Evolutionary conservation across 305 asterid species (phyloP), one percentile per base, ranked within the genome.

Genomic region (Rubia peregrina): DNA sequence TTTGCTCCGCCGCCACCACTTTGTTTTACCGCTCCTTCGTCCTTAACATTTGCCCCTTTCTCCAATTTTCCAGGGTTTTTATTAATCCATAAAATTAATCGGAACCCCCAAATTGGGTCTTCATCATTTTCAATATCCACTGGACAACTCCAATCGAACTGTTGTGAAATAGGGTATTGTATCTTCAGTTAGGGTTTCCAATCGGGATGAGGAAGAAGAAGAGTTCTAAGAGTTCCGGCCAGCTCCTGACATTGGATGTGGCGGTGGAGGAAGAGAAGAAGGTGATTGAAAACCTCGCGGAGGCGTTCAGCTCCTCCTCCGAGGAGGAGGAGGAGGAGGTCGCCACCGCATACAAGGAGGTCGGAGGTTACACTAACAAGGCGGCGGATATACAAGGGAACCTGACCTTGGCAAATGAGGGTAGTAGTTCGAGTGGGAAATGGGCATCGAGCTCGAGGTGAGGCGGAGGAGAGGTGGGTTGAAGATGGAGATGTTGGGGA

Each of bases 271-370:
- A 26, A 5, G 76, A 77, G n/a, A 87, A 82, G 53, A 70, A 17
- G 68, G 48, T 64, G 14, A 64, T 64, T 64, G 68, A n/a, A 48
- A 11, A 26, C 12, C 44, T 64, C 22, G 83, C 76, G 69, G 86
- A 78, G 61, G 83, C 77, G 14, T 90, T 90, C 79, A 83, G 65
- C 64, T 77, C 88, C 9, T 30, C 81, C 17, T 87, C 94, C 30
- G n/a, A n/a, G n/a, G n/a, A n/a, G n/a, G n/a, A n/a, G n/a, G 7
- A 87, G 33, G 88, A 80, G 71, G 95, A 86, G 78, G 90, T 78
- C 42, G 73, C 78, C 71, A 68, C 80, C 9, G 87, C 86, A 74
- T 81, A 76, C 71, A 60, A 74, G 74, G 85, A 82, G 73, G 87
- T 88, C 7, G 77, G 80, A 26, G 77, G 85, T 44, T 85, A 83